A percentile compares a stretch with the other conserved stretches of the same genome.
Evolutionary conservation across 495 filamentous ascomycete species (phyloP).

Genomic region (Tetracladium setigerum): DNA sequence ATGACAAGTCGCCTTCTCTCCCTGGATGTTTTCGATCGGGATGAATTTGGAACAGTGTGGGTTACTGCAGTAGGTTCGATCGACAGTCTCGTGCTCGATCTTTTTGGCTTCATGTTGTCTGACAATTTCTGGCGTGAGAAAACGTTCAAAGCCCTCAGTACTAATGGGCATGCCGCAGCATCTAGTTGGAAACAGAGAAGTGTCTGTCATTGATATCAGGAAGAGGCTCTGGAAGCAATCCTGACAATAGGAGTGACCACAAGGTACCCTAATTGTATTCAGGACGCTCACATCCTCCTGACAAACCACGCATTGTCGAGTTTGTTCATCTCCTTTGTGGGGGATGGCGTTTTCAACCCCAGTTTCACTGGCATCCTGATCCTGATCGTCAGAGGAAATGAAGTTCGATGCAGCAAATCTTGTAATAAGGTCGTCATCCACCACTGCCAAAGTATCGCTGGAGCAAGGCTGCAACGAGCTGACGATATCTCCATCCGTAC

Average conservation of each 20-base stretch:
- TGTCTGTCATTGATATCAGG: constrained; percentile 10
- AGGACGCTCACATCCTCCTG: constrained; percentile 6
- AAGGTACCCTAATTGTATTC: constrained; percentile 10
- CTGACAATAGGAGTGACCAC: constrained; percentile 15
- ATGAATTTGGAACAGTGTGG: constrained; percentile 14
- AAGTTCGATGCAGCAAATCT: constrained; percentile 11
- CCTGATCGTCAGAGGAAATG: not conserved
- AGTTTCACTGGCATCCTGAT: not conserved
- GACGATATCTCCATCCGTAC: constrained; percentile 22
- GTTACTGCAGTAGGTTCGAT: constrained; percentile 14
- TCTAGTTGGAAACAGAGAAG: constrained; percentile 13
- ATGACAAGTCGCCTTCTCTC: constrained; percentile 25
- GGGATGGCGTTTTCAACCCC: too few species aligned
- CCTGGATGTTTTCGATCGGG: constrained; percentile 1
- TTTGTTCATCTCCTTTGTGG: not conserved
- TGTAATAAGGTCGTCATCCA: constrained; percentile 16
- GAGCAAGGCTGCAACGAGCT: constrained; percentile 10
- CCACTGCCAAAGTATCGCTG: constrained; percentile 10
- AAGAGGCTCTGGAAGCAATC: constrained; percentile 14
- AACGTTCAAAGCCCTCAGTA: constrained; percentile 1
- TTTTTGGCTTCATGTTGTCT: constrained; percentile 7
- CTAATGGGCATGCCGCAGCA: constrained; percentile 14
- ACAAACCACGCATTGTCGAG: constrained; percentile 11
- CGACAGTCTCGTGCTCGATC: constrained; percentile 8
- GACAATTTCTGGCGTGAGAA: constrained; percentile 10